phyloP scores from a whole-genome alignment of 495 filamentous ascomycete species.

The Penicillium paxilli region DNA sequence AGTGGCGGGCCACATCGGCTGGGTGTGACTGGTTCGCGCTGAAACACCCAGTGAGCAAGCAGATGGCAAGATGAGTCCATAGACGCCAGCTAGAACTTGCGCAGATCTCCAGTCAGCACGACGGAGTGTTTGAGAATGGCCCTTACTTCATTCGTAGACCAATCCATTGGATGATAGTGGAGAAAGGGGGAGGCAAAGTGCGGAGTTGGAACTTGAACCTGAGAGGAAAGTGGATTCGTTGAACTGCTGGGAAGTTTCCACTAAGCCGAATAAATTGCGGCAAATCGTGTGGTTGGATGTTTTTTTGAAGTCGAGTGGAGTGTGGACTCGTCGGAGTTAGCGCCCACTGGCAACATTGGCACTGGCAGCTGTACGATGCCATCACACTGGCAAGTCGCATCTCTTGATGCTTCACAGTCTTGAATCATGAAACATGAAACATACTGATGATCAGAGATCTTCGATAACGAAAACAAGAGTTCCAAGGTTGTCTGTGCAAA shows the following conservation, averaged over 20 bases:
- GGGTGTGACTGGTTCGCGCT: constrained; percentile 16
- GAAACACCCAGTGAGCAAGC: constrained; percentile 14
- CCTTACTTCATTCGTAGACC: constrained; percentile 13
- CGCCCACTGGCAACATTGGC: too few relatives aligned
- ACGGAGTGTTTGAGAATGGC: constrained; percentile 14
- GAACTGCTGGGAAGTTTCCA: neutral
- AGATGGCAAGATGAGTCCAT: constrained; percentile 10
- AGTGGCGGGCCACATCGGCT: constrained; percentile 7
- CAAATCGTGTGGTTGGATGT: neutral
- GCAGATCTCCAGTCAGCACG: constrained; percentile 11
- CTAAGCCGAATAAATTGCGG: too few relatives aligned
- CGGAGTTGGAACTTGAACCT: neutral
- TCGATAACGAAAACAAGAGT: too few relatives aligned
- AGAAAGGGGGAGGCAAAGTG: constrained; percentile 2
- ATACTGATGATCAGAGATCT: too few relatives aligned
- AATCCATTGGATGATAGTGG: constrained; percentile 6
- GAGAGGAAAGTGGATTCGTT: neutral
- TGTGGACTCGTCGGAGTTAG: neutral
- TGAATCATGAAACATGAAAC: constrained; percentile 4
- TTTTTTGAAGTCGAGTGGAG: neutral
- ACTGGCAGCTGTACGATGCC: neutral
- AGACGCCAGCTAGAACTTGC: constrained; percentile 3
- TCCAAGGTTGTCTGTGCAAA: too few relatives aligned
- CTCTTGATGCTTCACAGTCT: neutral
- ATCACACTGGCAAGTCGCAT: neutral